Percentiles rank a stretch among this genome's conserved stretches.
Conservation (phyloP, 2,329 filamentous ascomycete species). For the Hypoxylon sp. region DNA sequence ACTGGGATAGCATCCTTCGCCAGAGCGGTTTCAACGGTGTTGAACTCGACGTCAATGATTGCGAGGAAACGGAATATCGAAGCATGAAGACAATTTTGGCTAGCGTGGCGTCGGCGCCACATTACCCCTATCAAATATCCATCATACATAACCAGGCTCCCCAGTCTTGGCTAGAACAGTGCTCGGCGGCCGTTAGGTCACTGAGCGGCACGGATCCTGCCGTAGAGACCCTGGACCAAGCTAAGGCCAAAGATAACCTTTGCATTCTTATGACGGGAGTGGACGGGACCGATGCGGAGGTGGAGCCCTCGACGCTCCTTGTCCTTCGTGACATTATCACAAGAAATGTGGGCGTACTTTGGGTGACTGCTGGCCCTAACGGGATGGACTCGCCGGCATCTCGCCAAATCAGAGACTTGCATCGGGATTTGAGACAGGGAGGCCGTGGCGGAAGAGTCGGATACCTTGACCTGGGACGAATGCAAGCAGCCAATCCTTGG, state of each 20-base stretch:
- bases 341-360: constrained; percentile 25
- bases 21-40: no score
- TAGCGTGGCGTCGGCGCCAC: no score
- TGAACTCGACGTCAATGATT: no score
- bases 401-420: no score
- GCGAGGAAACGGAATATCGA: no score
- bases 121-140: no score
- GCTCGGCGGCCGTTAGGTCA: not conserved
- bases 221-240: constrained; percentile 3
- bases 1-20: no score
- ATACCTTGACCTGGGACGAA: constrained; percentile 34
- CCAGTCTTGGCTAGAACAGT: not conserved
- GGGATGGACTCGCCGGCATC: no score
- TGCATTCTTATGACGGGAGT: constrained; percentile 30
- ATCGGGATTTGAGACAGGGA: constrained; percentile 23
- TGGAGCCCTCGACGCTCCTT: constrained; percentile 14
- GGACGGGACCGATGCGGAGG: constrained; percentile 13
- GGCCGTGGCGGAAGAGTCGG: constrained; percentile 22
- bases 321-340: not conserved
- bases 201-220: not conserved
- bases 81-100: no score
- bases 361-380: constrained; percentile 32
- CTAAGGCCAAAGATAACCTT: constrained; percentile 8
- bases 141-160: not conserved
- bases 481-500: no score